Conservation (phyloP, 345 rosid genomes). For the Aquilaria yunnanensis region DNA sequence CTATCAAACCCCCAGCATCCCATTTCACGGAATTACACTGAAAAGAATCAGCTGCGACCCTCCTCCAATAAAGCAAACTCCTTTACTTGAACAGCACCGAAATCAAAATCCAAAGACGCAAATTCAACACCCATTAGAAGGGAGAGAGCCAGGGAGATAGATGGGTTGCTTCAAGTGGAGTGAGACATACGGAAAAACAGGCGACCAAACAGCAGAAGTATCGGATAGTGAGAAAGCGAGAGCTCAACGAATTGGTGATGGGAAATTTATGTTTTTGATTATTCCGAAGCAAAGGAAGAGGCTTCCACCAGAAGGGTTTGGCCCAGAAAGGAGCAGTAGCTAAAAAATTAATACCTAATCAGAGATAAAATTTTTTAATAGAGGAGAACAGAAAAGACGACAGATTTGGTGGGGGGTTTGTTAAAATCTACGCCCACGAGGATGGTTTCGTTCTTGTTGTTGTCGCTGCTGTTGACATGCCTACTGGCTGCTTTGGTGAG, state of each 20-base stretch:
- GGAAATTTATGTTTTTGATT: background rate
- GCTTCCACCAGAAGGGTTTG: conserved; percentile 7
- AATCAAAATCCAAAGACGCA: conserved; percentile 13
- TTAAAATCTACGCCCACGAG: conserved; percentile 4
- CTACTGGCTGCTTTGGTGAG: conserved; percentile 5
- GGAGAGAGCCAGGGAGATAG: background rate
- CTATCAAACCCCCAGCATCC: conserved; percentile 27
- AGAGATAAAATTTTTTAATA: background rate
- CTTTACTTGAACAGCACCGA: background rate
- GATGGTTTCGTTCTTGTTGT: conserved; percentile 4
- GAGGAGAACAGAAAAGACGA: background rate
- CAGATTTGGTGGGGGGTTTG: background rate
- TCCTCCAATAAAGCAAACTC: conserved; percentile 5
- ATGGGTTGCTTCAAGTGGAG: conserved; percentile 68
- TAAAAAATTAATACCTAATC: background rate
- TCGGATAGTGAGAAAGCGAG: conserved; percentile 39
- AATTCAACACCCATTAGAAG: conserved; percentile 26
- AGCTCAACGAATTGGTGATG: conserved; percentile 53
- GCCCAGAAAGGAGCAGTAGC: conserved; percentile 1
- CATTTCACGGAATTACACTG: conserved; percentile 8
- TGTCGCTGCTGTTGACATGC: conserved; percentile 17
- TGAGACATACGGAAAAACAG: conserved; percentile 37
- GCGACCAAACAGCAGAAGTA: conserved; percentile 26
- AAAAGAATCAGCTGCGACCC: conserved; percentile 18
- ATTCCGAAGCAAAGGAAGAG: conserved; percentile 1